Percentiles rank a stretch among this genome's conserved stretches.
These are phyloP conservation scores for Babesia sp. DNA, from an alignment of 169 alveolate genomes.

Conservation along the genomic window DNA sequence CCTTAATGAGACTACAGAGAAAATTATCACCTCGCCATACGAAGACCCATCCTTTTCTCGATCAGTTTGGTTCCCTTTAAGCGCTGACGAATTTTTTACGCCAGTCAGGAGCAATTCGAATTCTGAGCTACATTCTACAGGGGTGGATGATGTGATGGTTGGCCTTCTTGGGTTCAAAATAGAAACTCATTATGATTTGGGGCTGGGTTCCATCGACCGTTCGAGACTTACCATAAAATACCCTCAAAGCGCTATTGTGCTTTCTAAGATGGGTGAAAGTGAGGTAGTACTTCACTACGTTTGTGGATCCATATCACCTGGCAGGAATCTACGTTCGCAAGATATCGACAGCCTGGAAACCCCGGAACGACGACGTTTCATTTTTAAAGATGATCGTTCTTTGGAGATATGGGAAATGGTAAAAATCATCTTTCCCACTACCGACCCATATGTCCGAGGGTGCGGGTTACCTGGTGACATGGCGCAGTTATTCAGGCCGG, in stretches of 20 bases:
- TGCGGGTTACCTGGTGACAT: slow-evolving; percentile 28
- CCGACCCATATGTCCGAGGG: slow-evolving; percentile 54
- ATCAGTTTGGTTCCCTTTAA: neutral
- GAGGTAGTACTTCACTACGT: neutral
- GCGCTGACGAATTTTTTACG: neutral
- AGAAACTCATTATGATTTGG: neutral
- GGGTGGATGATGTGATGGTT: neutral
- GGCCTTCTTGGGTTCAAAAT: neutral
- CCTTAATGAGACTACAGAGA: neutral
- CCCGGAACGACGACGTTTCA: neutral
- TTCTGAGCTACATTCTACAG: neutral
- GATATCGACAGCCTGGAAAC: neutral
- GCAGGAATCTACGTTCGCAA: neutral
- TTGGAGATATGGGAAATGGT: slow-evolving; percentile 37
- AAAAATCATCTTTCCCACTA: slow-evolving; percentile 6
- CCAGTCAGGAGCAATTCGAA: neutral
- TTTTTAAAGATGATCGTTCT: neutral
- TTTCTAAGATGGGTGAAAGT: neutral
- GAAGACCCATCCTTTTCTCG: neutral
- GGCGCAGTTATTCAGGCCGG: slow-evolving; percentile 33
- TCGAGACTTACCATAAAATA: neutral
- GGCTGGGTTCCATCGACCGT: neutral
- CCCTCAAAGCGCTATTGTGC: slow-evolving; percentile 13
- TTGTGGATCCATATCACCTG: slow-evolving; percentile 9
- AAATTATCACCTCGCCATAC: too few species aligned